These are phyloP conservation scores for Antitrichia curtipendula DNA, from an alignment of 225 moss, liverwort and hornwort genomes.

Conservation along the genomic window DNA sequence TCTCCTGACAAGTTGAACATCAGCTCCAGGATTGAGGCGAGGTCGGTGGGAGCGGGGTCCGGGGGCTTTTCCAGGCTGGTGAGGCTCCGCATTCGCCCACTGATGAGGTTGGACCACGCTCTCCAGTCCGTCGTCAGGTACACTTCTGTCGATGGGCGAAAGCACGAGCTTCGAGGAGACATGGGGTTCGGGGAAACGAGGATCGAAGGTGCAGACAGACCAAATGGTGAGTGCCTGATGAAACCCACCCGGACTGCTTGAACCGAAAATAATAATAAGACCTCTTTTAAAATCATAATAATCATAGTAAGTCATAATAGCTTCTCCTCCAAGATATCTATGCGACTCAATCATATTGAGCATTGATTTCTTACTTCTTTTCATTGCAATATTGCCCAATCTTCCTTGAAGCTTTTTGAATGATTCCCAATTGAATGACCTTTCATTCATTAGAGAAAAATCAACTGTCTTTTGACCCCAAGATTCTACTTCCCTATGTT, in stretches of 20 bases:
- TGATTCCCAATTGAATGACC: background rate
- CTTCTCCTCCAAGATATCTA: background rate
- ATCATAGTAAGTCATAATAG: background rate
- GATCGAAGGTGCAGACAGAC: constrained; percentile 46
- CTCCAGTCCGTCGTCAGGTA: constrained; percentile 30
- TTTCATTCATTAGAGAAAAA: background rate
- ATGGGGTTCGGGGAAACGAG: constrained; percentile 38
- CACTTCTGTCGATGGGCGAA: constrained; percentile 43
- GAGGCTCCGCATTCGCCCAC: constrained; percentile 68
- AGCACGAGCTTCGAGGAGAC: constrained; percentile 29
- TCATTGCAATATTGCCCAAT: background rate
- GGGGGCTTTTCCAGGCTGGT: constrained; percentile 90
- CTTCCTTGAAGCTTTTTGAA: background rate
- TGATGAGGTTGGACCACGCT: constrained; percentile 52
- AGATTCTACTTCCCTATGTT: no score
- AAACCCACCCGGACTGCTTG: background rate
- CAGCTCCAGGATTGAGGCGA: constrained; percentile 67
- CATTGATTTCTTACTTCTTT: background rate
- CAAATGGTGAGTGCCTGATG: constrained; percentile 38
- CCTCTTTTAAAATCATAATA: background rate
- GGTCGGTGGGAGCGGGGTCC: constrained; percentile 74
- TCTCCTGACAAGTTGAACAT: constrained; percentile 38
- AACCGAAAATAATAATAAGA: background rate
- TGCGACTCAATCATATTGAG: background rate
- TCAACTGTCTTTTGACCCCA: no score